These are phyloP conservation scores for Bathelium albidoporum DNA, from an alignment of 495 filamentous ascomycete genomes.

Conservation along the genomic window DNA sequence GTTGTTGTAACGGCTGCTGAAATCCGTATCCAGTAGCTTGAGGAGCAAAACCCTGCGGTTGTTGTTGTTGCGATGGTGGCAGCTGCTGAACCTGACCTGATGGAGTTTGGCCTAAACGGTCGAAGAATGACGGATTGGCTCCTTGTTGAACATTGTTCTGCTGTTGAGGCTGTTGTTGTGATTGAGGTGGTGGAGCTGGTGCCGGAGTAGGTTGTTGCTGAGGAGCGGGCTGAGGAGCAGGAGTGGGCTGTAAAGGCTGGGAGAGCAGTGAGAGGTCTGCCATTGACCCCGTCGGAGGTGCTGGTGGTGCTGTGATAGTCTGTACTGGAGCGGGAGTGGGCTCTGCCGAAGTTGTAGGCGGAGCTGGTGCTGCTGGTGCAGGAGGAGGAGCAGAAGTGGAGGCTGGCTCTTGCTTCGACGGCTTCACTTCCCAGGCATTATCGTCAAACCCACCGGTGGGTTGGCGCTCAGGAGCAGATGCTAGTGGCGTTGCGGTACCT, in stretches of 20 bases:
- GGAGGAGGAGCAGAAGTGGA: slow-evolving; percentile 15
- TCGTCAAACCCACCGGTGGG: slow-evolving; percentile 68
- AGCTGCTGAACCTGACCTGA: slow-evolving; percentile 12
- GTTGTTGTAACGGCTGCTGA: slow-evolving; percentile 13
- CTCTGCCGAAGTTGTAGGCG: background rate
- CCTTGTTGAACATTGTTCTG: slow-evolving; percentile 39
- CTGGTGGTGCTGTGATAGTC: slow-evolving; percentile 33
- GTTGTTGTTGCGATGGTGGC: background rate
- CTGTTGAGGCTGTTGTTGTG: slow-evolving; percentile 35
- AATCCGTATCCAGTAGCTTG: slow-evolving; percentile 11
- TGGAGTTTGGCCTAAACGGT: slow-evolving; percentile 37
- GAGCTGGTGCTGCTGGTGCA: slow-evolving; percentile 17
- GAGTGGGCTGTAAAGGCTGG: slow-evolving; percentile 64
- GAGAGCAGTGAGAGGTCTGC: slow-evolving; percentile 69
- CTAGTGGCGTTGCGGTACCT: slow-evolving; percentile 38
- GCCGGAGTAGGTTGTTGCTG: slow-evolving; percentile 27
- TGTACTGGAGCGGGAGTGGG: slow-evolving; percentile 31
- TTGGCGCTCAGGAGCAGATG: slow-evolving; percentile 35
- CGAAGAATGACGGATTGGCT: slow-evolving; percentile 38
- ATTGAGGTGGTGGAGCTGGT: slow-evolving; percentile 30
- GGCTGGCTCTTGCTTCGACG: slow-evolving; percentile 51
- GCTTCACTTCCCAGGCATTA: slow-evolving; percentile 95
- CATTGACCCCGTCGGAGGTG: slow-evolving; percentile 58
- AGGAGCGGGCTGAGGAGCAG: slow-evolving; percentile 32
- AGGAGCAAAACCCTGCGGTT: slow-evolving; percentile 4